Conservation (phyloP, 306 rosid species). For the Astragalus glycyphyllos region DNA sequence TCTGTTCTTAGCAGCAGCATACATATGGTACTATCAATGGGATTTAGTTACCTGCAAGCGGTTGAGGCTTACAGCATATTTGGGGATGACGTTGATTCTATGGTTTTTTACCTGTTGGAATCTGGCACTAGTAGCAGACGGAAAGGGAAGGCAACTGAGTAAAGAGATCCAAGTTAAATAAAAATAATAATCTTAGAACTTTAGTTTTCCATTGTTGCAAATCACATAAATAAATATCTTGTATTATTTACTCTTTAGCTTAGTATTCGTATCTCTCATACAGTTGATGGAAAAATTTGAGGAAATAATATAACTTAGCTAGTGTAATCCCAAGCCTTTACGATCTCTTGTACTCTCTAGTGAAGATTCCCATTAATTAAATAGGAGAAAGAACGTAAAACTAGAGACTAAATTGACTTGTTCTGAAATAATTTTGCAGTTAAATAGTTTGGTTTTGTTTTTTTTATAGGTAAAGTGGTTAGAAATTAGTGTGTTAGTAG, state of each 20-base stretch:
- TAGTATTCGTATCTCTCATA: neutral
- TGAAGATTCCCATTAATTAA: too few species aligned
- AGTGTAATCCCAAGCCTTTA: neutral
- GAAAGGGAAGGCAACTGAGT: constrained; percentile 95
- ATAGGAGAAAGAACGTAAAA: too few species aligned
- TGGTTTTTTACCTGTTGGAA: constrained; percentile 87
- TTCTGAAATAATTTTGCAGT: too few species aligned
- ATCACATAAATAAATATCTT: constrained; percentile 14
- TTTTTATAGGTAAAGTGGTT: too few species aligned
- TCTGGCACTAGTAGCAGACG: constrained; percentile 78
- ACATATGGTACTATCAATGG: constrained; percentile 79
- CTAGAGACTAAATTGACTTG: too few species aligned
- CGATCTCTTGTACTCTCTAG: too few species aligned
- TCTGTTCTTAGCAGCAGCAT: constrained; percentile 67
- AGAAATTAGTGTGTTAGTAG: too few species aligned
- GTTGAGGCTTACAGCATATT: constrained; percentile 91
- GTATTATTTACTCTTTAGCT: constrained; percentile 23
- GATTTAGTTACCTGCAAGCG: constrained; percentile 85
- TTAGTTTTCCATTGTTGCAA: constrained; percentile 11
- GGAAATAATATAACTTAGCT: neutral
- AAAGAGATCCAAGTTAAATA: constrained; percentile 16
- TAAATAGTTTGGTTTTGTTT: too few species aligned
- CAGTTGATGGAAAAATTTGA: neutral
- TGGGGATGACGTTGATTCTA: constrained; percentile 94
- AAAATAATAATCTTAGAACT: neutral